These are phyloP conservation scores for Talaromyces sp. DNA, from an alignment of 2,329 filamentous ascomycete species.

Conservation along the genomic window DNA sequence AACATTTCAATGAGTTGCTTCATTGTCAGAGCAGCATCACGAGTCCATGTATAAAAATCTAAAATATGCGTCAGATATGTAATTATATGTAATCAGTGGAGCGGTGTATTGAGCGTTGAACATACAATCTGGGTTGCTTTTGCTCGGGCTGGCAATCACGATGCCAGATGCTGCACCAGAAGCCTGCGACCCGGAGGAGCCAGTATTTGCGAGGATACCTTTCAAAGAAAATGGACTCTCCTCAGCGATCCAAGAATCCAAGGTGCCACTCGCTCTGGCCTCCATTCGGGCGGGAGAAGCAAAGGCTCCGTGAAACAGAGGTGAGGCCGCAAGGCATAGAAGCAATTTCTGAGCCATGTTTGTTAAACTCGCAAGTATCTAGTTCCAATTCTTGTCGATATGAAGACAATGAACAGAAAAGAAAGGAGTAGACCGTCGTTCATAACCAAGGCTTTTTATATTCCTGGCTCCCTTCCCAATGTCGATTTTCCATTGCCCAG, in stretches of 20 bases:
- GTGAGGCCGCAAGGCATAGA: not conserved
- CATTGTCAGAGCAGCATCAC: slow-evolving; percentile 66
- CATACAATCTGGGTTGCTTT: slow-evolving; percentile 50
- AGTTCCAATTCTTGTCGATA: not conserved
- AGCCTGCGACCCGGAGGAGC: slow-evolving; percentile 47
- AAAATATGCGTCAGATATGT: not conserved
- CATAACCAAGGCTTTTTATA: not conserved
- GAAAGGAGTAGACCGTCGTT: not conserved
- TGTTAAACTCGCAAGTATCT: not conserved
- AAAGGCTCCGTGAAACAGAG: not conserved
- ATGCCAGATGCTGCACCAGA: slow-evolving; percentile 48
- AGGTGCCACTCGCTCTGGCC: not conserved
- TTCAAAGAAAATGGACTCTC: slow-evolving; percentile 49
- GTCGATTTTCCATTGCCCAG: not conserved
- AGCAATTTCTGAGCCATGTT: not conserved
- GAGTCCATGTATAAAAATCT: slow-evolving; percentile 76
- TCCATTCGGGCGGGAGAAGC: not conserved
- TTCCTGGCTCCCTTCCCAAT: not conserved
- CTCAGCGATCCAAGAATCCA: not conserved
- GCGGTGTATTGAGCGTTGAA: slow-evolving; percentile 8
- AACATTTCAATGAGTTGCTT: slow-evolving; percentile 67
- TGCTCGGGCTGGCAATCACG: slow-evolving; percentile 56
- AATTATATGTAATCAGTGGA: not conserved
- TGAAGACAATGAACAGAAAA: not conserved
- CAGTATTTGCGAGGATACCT: slow-evolving; percentile 54